Evolutionary conservation across 2,329 filamentous ascomycete genomes (phyloP).

Genomic region (Beauveria caledonica): DNA sequence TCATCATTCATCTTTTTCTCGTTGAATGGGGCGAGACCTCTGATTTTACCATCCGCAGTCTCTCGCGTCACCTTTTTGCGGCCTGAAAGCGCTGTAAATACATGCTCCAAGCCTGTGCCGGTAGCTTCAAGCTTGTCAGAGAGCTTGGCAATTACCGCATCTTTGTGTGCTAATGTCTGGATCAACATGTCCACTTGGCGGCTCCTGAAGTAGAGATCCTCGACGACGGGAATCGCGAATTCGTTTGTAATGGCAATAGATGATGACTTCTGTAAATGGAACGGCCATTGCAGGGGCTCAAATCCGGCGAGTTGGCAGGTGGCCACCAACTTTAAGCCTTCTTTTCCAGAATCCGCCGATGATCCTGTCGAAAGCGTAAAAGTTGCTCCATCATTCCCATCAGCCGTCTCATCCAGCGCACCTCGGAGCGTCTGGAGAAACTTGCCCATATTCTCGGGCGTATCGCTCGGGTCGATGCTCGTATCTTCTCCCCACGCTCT

Average conservation of each 20-base stretch:
- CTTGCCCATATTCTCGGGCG: slow-evolving; percentile 56
- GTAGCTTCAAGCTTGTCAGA: slow-evolving; percentile 46
- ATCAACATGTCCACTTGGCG: slow-evolving; percentile 36
- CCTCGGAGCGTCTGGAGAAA: slow-evolving; percentile 56
- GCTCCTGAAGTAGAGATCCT: slow-evolving; percentile 33
- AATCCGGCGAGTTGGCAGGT: slow-evolving; percentile 58
- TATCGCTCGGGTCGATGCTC: slow-evolving; percentile 65
- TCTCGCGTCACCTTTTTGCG: slow-evolving; percentile 38
- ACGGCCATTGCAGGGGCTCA: slow-evolving; percentile 55
- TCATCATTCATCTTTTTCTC: slow-evolving; percentile 30
- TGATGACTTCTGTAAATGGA: slow-evolving; percentile 44
- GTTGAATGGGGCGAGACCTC: slow-evolving; percentile 43
- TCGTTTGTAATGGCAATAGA: slow-evolving; percentile 36
- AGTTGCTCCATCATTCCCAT: slow-evolving; percentile 35
- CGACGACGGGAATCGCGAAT: slow-evolving; percentile 44
- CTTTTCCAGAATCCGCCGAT: slow-evolving; percentile 26
- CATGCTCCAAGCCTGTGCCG: slow-evolving; percentile 42
- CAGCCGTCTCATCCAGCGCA: slow-evolving; percentile 39
- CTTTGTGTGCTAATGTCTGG: slow-evolving; percentile 39
- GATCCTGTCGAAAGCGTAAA: slow-evolving; percentile 33
- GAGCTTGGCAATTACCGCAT: slow-evolving; percentile 40
- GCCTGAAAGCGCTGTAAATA: slow-evolving; percentile 43
- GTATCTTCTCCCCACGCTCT: slow-evolving; percentile 56
- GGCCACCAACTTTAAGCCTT: slow-evolving; percentile 43
- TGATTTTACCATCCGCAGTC: slow-evolving; percentile 39